These are phyloP conservation scores for Colletotrichum tamarilloi DNA, from an alignment of 2,329 filamentous ascomycete genomes.

Conservation along the genomic window DNA sequence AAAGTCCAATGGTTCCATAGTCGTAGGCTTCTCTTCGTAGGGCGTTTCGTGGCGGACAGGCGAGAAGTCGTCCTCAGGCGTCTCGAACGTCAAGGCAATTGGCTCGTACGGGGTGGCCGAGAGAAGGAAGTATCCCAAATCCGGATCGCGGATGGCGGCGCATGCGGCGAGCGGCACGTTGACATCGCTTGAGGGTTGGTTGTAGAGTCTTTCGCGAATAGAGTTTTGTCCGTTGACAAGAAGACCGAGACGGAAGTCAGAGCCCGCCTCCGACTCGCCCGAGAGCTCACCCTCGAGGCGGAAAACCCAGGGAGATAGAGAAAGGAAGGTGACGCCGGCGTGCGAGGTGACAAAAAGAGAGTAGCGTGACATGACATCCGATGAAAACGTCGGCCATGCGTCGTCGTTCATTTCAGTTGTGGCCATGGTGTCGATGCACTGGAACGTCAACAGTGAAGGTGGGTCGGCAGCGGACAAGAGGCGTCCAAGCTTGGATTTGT, in stretches of 20 bases:
- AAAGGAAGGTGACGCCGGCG: conserved; percentile 69
- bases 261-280: conserved; percentile 66
- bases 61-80: conserved; percentile 62
- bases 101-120: conserved; percentile 69
- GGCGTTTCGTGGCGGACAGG: conserved; percentile 57
- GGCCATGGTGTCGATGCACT: conserved; percentile 70
- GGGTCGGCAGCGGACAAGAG: conserved; percentile 49
- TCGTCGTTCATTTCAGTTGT: conserved; percentile 65
- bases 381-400: conserved; percentile 72
- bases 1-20: conserved; percentile 61
- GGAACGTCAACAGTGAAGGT: conserved; percentile 68
- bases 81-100: conserved; percentile 69
- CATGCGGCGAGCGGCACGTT: conserved; percentile 64
- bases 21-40: conserved; percentile 52
- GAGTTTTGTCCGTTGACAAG: conserved; percentile 69
- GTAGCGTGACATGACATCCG: conserved; percentile 71
- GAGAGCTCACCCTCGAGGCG: conserved; percentile 71
- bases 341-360: conserved; percentile 72
- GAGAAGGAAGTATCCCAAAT: conserved; percentile 72
- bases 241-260: conserved; percentile 71
- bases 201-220: conserved; percentile 67
- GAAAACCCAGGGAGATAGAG: conserved; percentile 72
- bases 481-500: conserved; percentile 58
- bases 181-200: conserved; percentile 59
- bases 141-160: conserved; percentile 67